Percentiles rank a stretch among this genome's conserved stretches.
Evolutionary conservation across 1,139 yeast genomes (phyloP).

Genomic region (Scheffersomyces stambukii): DNA sequence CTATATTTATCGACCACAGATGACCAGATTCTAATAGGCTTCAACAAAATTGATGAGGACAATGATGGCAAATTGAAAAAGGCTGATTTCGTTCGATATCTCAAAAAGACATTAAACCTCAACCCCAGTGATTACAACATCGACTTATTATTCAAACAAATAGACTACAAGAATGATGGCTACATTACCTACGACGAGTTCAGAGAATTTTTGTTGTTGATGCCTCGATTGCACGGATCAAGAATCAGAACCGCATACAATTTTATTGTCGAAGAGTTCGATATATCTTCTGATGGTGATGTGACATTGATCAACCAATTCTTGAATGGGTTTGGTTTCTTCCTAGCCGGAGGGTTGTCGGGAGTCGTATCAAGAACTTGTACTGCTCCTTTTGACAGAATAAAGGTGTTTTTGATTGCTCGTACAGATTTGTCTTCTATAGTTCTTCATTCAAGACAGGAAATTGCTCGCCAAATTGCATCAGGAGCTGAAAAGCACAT

Average conservation of each 20-base stretch:
- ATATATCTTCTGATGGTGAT: slow-evolving; percentile 86
- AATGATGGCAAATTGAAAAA: slow-evolving; percentile 69
- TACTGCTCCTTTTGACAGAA: slow-evolving; percentile 95
- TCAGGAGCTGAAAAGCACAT: slow-evolving; percentile 32
- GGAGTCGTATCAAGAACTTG: slow-evolving; percentile 97
- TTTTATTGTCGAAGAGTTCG: slow-evolving; percentile 75
- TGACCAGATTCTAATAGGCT: slow-evolving; percentile 65
- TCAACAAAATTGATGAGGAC: slow-evolving; percentile 66
- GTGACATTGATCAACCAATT: slow-evolving; percentile 78
- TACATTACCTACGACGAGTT: slow-evolving; percentile 82
- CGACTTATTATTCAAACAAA: slow-evolving; percentile 53
- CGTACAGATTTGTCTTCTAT: slow-evolving; percentile 78
- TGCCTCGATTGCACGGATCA: slow-evolving; percentile 72
- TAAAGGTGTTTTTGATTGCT: slow-evolving; percentile 90
- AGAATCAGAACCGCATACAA: slow-evolving; percentile 77
- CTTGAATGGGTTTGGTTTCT: slow-evolving; percentile 81
- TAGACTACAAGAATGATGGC: slow-evolving; percentile 63
- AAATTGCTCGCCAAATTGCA: slow-evolving; percentile 42
- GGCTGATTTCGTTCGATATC: slow-evolving; percentile 63
- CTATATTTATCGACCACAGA: slow-evolving; percentile 61
- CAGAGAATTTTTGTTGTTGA: slow-evolving; percentile 72
- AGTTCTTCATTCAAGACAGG: slow-evolving; percentile 52
- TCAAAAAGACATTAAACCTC: slow-evolving; percentile 49
- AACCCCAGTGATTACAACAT: slow-evolving; percentile 53
- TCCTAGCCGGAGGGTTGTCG: slow-evolving; percentile 90